Conservation (phyloP, 1,139 yeast genomes). For the Arxiozyma heterogenica region DNA sequence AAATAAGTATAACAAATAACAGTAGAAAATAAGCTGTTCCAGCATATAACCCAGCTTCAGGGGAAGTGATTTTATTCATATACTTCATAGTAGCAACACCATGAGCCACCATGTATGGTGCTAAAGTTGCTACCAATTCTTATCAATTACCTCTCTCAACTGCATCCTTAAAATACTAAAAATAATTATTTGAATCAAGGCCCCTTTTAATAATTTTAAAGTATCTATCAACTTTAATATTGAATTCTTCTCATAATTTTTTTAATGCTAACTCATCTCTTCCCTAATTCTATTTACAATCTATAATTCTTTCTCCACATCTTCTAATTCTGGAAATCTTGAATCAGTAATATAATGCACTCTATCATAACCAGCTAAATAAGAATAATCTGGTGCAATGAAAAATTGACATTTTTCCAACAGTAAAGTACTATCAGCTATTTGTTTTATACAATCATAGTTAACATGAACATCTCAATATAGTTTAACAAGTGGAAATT, state of each 20-base stretch:
- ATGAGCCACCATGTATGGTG: constrained; percentile 72
- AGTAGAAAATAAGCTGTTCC: too few relatives aligned
- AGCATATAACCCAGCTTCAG: constrained; percentile 29
- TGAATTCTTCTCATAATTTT: constrained; percentile 39
- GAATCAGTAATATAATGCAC: constrained; percentile 57
- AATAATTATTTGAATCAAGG: constrained; percentile 49
- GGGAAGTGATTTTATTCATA: constrained; percentile 13
- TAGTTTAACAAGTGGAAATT: constrained; percentile 45
- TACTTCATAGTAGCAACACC: constrained; percentile 35
- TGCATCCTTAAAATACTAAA: constrained; percentile 46
- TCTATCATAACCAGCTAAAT: constrained; percentile 57
- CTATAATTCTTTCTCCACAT: constrained; percentile 42
- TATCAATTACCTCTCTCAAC: constrained; percentile 49
- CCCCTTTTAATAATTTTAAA: constrained; percentile 42
- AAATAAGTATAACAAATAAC: too few relatives aligned
- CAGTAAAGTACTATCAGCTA: constrained; percentile 46
- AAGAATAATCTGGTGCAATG: constrained; percentile 62
- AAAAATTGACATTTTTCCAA: constrained; percentile 45
- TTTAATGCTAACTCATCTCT: constrained; percentile 49
- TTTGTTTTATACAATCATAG: constrained; percentile 49
- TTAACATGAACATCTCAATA: constrained; percentile 50
- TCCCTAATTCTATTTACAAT: constrained; percentile 44
- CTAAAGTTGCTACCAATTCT: constrained; percentile 57
- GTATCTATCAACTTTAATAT: constrained; percentile 33
- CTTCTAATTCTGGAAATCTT: constrained; percentile 46